Evolutionary conservation across 2,329 filamentous ascomycete genomes (phyloP).

Genomic region (Aureobasidium mangrovei): DNA sequence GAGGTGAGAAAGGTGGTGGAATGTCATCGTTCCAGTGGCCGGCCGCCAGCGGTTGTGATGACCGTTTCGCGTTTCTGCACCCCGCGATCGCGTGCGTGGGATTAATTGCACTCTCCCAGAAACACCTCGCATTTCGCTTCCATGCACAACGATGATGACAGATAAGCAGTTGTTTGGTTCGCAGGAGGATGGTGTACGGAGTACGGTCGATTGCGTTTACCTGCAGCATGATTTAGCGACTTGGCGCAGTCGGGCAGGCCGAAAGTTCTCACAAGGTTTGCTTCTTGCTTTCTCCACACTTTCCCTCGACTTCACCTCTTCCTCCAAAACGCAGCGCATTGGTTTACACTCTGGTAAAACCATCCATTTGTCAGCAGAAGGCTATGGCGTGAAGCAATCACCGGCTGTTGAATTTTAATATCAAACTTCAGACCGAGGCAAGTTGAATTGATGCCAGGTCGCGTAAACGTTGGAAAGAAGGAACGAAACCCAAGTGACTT

Average conservation of each 20-base stretch:
- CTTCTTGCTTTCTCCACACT: slow-evolving; percentile 7
- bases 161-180: not conserved
- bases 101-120: too few species aligned
- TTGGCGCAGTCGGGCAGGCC: not conserved
- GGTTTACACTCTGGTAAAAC: not conserved
- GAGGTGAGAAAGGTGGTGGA: too few species aligned
- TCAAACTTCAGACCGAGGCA: not conserved
- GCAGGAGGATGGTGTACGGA: not conserved
- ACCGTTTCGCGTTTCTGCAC: too few species aligned
- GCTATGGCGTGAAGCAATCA: not conserved
- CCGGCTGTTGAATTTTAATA: not conserved
- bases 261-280: not conserved
- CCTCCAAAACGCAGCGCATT: not conserved
- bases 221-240: not conserved
- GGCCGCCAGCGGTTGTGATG: too few species aligned
- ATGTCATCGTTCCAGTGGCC: too few species aligned
- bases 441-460: not conserved
- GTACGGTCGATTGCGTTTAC: not conserved
- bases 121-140: not conserved
- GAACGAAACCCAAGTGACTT: not conserved
- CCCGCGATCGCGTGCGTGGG: too few species aligned
- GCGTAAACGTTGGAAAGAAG: not conserved
- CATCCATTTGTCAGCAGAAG: not conserved
- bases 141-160: not conserved
- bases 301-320: slow-evolving; percentile 1